Evolutionary conservation across 2,329 filamentous ascomycete species (phyloP).

Genomic region (Fusarium subtropicale): DNA sequence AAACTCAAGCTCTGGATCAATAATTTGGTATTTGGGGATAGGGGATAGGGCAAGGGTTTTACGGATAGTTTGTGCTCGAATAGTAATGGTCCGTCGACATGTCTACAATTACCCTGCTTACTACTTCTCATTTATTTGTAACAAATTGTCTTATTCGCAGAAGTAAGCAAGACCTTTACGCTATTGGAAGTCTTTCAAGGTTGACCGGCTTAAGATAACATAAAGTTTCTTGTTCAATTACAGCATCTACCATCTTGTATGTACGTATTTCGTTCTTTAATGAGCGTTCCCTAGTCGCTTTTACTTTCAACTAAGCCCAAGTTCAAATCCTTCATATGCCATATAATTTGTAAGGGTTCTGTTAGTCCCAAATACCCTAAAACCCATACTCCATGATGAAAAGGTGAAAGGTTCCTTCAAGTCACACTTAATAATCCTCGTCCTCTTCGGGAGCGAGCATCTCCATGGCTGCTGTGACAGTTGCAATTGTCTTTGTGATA

Average conservation of each 20-base stretch:
- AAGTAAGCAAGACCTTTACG: neutral
- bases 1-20: constrained; percentile 34
- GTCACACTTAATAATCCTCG: neutral
- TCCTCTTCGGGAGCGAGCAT: neutral
- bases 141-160: neutral
- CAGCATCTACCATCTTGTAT: neutral
- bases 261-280: neutral
- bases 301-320: neutral
- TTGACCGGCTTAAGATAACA: neutral
- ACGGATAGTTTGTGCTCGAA: too few relatives aligned
- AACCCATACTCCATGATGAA: neutral
- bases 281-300: neutral
- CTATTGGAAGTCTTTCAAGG: neutral
- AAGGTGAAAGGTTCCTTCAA: neutral
- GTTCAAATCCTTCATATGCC: neutral
- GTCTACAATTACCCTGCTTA: neutral
- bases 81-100: too few relatives aligned
- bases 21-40: neutral
- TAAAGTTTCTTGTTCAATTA: neutral
- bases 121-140: neutral
- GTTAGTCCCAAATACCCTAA: neutral
- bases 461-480: constrained; percentile 3
- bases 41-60: neutral
- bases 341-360: neutral
- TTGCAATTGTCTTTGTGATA: neutral